Evolutionary conservation across 169 alveolate genomes (phyloP).

Genomic region (Cryptosporidium felis): DNA sequence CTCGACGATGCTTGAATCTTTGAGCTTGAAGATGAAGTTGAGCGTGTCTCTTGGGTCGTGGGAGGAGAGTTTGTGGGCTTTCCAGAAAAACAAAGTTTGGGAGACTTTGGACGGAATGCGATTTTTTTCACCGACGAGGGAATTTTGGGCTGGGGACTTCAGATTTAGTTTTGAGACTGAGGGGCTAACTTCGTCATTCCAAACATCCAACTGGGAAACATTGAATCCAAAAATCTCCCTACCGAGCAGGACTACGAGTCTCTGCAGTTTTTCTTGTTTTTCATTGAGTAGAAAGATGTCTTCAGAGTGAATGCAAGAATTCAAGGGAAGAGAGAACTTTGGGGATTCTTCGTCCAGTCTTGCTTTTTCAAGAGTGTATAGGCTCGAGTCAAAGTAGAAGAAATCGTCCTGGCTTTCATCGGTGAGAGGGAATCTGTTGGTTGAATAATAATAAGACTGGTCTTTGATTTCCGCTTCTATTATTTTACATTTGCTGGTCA

Average conservation of each 20-base stretch:
- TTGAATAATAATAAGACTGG: slow-evolving; percentile 16
- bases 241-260: not conserved
- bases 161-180: no score
- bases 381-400: not conserved
- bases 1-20: slow-evolving; percentile 1
- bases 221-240: slow-evolving; percentile 1
- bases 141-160: no score
- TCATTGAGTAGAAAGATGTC: slow-evolving; percentile 7
- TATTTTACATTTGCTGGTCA: not conserved
- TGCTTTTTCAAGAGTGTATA: not conserved
- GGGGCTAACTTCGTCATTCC: slow-evolving; percentile 49
- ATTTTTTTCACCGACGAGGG: not conserved
- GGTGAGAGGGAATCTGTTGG: slow-evolving; percentile 3
- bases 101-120: not conserved
- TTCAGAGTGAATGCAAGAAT: slow-evolving; percentile 13
- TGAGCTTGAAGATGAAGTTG: not conserved
- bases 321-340: slow-evolving; percentile 24
- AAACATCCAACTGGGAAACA: slow-evolving; percentile 3
- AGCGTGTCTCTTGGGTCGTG: not conserved
- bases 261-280: not conserved
- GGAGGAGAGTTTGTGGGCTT: not conserved
- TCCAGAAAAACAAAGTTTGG: not conserved
- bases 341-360: not conserved
- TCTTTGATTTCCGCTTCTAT: not conserved
- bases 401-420: slow-evolving; percentile 16